Percentiles rank a stretch among this genome's conserved stretches.
Evolutionary conservation across 148 eudicot species (phyloP).

Genomic region (Nepenthes mirabilis): DNA sequence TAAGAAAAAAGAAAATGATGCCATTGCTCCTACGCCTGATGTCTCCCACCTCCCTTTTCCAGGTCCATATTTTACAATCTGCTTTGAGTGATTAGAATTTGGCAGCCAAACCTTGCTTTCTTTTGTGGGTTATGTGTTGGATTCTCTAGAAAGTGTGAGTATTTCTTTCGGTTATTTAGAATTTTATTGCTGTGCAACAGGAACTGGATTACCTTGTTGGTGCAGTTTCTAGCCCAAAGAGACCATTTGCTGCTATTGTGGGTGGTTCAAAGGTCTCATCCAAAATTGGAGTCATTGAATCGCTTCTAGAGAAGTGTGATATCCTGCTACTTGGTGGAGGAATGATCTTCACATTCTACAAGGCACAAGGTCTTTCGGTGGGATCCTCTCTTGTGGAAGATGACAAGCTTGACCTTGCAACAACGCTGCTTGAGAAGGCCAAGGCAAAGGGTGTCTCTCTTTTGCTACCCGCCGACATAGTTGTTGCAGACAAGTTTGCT

Average conservation of each 20-base stretch:
- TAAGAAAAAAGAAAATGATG: too few relatives aligned
- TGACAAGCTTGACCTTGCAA: conserved; percentile 76
- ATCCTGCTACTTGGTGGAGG: conserved; percentile 85
- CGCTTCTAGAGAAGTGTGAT: conserved; percentile 75
- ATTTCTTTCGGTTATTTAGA: not conserved
- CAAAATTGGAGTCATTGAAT: conserved; percentile 79
- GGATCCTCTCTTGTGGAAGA: conserved; percentile 88
- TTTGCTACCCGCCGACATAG: conserved; percentile 70
- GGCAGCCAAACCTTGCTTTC: too few relatives aligned
- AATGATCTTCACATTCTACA: conserved; percentile 87
- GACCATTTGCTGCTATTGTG: conserved; percentile 90
- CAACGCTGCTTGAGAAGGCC: conserved; percentile 70
- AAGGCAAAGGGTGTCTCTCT: conserved; percentile 80
- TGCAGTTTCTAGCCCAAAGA: conserved; percentile 73
- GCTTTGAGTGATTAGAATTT: too few relatives aligned
- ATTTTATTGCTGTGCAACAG: conserved; percentile 20
- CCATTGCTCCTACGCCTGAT: too few relatives aligned
- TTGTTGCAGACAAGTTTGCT: conserved; percentile 88
- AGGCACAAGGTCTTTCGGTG: conserved; percentile 82
- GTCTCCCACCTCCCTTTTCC: too few relatives aligned
- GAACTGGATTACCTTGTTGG: conserved; percentile 90
- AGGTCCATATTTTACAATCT: too few relatives aligned
- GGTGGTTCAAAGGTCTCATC: conserved; percentile 89
- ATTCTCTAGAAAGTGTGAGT: too few relatives aligned
- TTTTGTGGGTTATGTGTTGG: too few relatives aligned